These are phyloP conservation scores for Linnemannia elongata DNA, from an alignment of 192 early-diverging fungal species.

Conservation along the genomic window DNA sequence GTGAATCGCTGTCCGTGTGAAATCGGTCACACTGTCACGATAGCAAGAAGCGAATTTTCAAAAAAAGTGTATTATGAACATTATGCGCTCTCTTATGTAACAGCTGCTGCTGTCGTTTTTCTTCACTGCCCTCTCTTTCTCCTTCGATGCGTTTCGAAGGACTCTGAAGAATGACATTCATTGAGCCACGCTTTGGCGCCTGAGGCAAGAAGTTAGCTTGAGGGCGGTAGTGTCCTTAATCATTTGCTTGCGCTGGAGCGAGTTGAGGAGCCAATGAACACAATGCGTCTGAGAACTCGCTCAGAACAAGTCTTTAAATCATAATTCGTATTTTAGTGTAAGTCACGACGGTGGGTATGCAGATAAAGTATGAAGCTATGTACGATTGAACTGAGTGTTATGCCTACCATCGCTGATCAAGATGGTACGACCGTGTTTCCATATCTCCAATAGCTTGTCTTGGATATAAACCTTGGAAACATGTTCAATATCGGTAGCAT, in stretches of 20 bases:
- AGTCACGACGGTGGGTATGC: no score
- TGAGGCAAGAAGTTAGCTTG: constrained; percentile 2
- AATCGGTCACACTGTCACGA: no score
- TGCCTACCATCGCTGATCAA: constrained; percentile 32
- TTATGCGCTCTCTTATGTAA: no score
- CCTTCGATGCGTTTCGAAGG: constrained; percentile 1
- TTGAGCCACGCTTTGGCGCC: background rate
- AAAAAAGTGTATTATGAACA: no score
- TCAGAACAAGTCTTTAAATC: constrained; percentile 12
- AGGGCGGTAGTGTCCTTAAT: constrained; percentile 13
- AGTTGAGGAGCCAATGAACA: constrained; percentile 15
- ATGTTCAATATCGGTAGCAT: background rate
- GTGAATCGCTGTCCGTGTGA: no score
- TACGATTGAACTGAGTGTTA: no score
- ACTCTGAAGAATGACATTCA: background rate
- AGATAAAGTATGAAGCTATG: no score
- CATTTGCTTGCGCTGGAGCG: background rate
- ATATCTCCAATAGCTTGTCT: constrained; percentile 18
- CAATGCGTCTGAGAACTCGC: background rate
- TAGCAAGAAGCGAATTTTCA: no score
- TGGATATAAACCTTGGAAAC: constrained; percentile 23
- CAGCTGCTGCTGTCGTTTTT: no score
- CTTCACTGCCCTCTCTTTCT: no score
- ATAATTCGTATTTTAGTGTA: no score
- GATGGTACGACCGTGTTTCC: constrained; percentile 7